A percentile compares a stretch with the other conserved stretches of the same genome.
These are phyloP conservation scores for Vaccinium darrowii DNA, from an alignment of 148 eudicot species.

Conservation along the genomic window DNA sequence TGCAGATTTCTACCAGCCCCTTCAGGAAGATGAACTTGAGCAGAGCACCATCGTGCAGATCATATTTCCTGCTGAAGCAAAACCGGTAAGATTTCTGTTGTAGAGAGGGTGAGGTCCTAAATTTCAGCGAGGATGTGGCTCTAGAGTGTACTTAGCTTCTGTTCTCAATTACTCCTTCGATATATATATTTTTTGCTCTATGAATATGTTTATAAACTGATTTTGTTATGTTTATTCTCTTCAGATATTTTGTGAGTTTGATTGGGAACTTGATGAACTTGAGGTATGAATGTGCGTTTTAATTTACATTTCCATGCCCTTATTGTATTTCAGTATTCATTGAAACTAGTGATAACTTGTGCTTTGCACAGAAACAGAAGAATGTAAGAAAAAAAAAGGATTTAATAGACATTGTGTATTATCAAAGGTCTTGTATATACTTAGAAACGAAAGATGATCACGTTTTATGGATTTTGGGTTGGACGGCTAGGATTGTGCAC, in stretches of 20 bases:
- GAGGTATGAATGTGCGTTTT: slow-evolving; percentile 48
- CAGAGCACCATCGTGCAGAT: slow-evolving; percentile 75
- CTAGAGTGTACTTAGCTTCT: neutral
- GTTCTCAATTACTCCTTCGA: neutral
- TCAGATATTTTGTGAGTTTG: slow-evolving; percentile 83
- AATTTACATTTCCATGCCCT: neutral
- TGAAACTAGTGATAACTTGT: too few relatives aligned
- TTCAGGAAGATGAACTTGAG: slow-evolving; percentile 82
- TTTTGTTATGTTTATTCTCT: slow-evolving; percentile 19
- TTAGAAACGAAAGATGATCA: too few relatives aligned
- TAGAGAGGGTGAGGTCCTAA: neutral
- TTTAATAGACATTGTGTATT: too few relatives aligned
- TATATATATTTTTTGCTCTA: neutral
- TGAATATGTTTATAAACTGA: neutral
- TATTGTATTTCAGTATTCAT: neutral
- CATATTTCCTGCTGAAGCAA: slow-evolving; percentile 64
- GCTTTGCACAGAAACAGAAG: too few relatives aligned
- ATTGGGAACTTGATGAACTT: slow-evolving; percentile 95
- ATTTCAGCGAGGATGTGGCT: neutral
- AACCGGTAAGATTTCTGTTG: slow-evolving; percentile 56
- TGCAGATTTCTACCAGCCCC: slow-evolving; percentile 87
- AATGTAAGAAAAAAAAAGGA: too few relatives aligned
- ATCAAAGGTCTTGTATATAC: too few relatives aligned
- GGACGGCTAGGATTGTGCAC: too few relatives aligned
- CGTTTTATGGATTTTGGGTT: too few relatives aligned